Base-by-base conservation (phyloP, 495 filamentous ascomycete species). In the Penicillium fimorum region DNA sequence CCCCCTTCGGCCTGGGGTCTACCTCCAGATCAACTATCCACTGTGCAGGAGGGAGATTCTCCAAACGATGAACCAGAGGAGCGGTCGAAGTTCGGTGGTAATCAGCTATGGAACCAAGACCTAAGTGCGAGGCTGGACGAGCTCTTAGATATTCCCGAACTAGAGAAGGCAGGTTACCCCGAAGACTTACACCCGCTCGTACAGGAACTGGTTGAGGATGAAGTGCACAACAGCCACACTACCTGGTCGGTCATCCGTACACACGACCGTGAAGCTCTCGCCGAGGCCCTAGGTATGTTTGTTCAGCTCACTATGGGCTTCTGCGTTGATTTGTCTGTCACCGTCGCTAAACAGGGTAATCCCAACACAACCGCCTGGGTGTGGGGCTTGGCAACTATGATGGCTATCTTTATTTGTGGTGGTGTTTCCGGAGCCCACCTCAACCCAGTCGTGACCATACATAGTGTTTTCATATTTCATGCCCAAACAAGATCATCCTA, bases 361-460 rank as follows among this genome's bases (percentile, higher is more conserved):
- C 81, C 81, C 15, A 75, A 76, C 53, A 77, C 76, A 4, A 77
- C 76, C 4, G 74, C 69, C 18, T 82, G 77, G 78, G 73, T 76
- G 9, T 85, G 81, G 81, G 81, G 81, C 1, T 67, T 83, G 6
- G 79, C 76, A 11, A 77, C 76, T 29, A 84, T 84, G 81, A 75
- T 83, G 42, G 82, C 71, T 10, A 82, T 84, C 44, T 83, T 83
- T 53, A 75, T 85, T 22, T 77, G 70, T 25, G 79, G 79, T 69
- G 79, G 78, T 56, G 70, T 82, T n/a, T 82, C 79, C 1, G 79
- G 79, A 51, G 79, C 78, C 2, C 79, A 83, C 53, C 67, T 83
- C 38, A 83, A 82, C 56, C 80, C 79, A 0, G 66, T 67, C 20
- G 71, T 82, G 24, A 82, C 79, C 9, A 63, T 75, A n/a, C n/a